phyloP scores from a whole-genome alignment of 768 basidiomycete species.

The Russula sp. region DNA sequence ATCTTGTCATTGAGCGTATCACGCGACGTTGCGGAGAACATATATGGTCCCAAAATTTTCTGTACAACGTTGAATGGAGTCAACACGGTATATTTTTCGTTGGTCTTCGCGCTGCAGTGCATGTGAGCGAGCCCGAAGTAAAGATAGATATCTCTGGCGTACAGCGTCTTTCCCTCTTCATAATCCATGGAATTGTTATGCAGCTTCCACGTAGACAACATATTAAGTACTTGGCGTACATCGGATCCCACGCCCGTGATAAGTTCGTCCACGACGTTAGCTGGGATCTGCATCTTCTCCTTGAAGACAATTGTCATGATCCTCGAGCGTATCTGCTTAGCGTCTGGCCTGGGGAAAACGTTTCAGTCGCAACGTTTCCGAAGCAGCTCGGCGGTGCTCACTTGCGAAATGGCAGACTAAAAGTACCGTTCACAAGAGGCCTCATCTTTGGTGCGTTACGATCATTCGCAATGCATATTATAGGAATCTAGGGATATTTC shows the following conservation, averaged over 20 bases:
- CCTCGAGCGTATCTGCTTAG: constrained; percentile 69
- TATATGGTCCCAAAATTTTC: constrained; percentile 84
- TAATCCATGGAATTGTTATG: constrained; percentile 76
- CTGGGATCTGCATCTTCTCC: constrained; percentile 89
- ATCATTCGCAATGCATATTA: constrained; percentile 98
- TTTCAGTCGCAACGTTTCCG: background rate
- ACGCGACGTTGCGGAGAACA: constrained; percentile 75
- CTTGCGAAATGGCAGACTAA: constrained; percentile 71
- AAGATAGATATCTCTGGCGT: constrained; percentile 28
- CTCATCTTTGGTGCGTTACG: constrained; percentile 82
- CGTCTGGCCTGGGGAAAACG: constrained; percentile 55
- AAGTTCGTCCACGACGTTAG: constrained; percentile 88
- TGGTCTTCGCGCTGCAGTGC: constrained; percentile 51
- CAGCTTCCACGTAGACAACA: constrained; percentile 97
- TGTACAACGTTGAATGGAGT: constrained; percentile 90
- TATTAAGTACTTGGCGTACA: constrained; percentile 94
- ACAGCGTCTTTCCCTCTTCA: constrained; percentile 91
- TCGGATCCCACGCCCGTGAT: constrained; percentile 86
- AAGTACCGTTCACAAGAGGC: constrained; percentile 68
- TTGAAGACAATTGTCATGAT: constrained; percentile 86
- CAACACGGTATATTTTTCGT: constrained; percentile 87
- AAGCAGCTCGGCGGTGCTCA: constrained; percentile 29
- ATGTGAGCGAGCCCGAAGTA: background rate
- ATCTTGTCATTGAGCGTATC: constrained; percentile 87
- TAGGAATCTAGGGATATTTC: constrained; percentile 59